These are phyloP conservation scores for Aspergillus nanangensis DNA, from an alignment of 495 filamentous ascomycete species.

Conservation along the genomic window DNA sequence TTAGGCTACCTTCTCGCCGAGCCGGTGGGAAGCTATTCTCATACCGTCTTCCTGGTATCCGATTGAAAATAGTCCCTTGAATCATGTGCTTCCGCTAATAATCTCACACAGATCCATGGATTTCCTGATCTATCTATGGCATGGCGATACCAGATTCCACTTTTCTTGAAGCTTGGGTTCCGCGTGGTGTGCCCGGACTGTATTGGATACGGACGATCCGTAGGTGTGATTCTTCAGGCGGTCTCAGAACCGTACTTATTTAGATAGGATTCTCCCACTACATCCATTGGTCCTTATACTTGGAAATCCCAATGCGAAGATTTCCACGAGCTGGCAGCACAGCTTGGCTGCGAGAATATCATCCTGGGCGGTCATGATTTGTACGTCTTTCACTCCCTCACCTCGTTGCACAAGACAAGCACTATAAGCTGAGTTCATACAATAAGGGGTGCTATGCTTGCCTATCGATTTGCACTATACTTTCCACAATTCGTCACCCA, in stretches of 20 bases:
- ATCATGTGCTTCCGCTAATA: neutral
- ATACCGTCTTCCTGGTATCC: constrained; percentile 1
- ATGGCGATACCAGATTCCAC: constrained; percentile 2
- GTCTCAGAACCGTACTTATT: neutral
- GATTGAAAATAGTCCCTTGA: neutral
- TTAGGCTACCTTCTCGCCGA: constrained; percentile 5
- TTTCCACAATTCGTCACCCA: constrained; percentile 1
- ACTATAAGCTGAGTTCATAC: neutral
- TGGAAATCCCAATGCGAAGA: constrained; percentile 3
- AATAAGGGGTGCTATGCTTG: constrained; percentile 2
- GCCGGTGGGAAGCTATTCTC: neutral
- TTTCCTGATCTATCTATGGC: constrained; percentile 2
- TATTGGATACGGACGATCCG: constrained; percentile 4
- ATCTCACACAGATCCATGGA: constrained; percentile 2
- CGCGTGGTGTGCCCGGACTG: constrained; percentile 1
- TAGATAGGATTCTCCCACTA: constrained; percentile 1
- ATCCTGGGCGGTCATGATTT: constrained; percentile 4
- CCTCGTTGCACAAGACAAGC: neutral
- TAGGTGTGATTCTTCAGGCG: neutral
- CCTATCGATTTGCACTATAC: constrained; percentile 1
- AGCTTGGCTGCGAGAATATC: constrained; percentile 4
- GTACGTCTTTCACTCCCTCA: neutral
- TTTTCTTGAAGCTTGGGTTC: constrained; percentile 1
- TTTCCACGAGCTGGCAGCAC: constrained; percentile 1
- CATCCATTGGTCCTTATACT: constrained; percentile 1